phyloP scores from a whole-genome alignment of 306 rosid species.

The Mimosa pudica region DNA sequence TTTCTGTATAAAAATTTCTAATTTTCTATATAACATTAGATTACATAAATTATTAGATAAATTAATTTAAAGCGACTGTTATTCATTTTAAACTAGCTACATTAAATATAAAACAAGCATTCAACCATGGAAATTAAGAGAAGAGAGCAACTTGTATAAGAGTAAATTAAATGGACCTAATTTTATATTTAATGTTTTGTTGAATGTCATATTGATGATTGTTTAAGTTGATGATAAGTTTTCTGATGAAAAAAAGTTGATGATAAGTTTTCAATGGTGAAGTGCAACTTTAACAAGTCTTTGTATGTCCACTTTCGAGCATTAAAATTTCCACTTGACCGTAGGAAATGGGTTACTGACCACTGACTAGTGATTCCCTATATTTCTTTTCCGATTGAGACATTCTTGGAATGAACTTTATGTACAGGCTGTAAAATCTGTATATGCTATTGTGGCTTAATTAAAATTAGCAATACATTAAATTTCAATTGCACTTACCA shows the following conservation, averaged over 20 bases:
- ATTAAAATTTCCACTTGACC: conserved; percentile 36
- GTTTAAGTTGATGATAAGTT: neutral
- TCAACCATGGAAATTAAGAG: too few species aligned
- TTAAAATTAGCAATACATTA: neutral
- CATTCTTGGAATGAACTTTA: neutral
- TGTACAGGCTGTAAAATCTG: neutral
- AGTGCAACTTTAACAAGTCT: neutral
- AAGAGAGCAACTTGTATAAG: too few species aligned
- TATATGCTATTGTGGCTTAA: too few species aligned
- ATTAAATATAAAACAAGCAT: too few species aligned
- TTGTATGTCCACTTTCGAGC: conserved; percentile 11
- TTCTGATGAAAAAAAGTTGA: too few species aligned
- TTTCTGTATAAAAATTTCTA: too few species aligned
- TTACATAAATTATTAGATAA: too few species aligned
- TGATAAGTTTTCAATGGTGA: neutral
- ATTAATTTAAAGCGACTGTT: too few species aligned
- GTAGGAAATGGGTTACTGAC: conserved; percentile 37
- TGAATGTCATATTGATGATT: neutral
- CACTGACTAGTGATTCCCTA: conserved; percentile 21
- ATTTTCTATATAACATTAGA: too few species aligned
- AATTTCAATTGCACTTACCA: neutral
- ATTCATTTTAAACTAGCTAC: too few species aligned
- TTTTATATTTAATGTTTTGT: neutral
- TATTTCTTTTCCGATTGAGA: neutral
- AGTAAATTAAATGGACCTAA: neutral